Conservation (phyloP, 2,329 filamentous ascomycete species). For the Cladosporium colombiae region DNA sequence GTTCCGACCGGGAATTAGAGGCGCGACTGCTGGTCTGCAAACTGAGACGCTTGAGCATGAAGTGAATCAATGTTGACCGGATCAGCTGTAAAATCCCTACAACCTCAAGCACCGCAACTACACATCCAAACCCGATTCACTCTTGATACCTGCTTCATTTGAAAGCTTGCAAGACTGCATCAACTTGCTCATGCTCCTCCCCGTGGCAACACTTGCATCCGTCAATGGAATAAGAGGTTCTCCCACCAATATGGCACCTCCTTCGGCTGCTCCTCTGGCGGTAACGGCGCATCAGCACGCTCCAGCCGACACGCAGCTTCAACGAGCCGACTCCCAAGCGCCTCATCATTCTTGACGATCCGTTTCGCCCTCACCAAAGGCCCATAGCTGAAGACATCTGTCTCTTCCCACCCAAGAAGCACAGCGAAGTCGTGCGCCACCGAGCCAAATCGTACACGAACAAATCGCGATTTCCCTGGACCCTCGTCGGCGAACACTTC, state of each 20-base stretch:
- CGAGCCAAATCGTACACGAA: neutral
- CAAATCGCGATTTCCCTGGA: neutral
- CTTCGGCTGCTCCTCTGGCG: neutral
- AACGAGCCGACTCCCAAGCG: neutral
- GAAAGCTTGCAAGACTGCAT: neutral
- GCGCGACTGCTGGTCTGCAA: too few species aligned
- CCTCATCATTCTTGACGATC: neutral
- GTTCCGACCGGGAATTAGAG: too few species aligned
- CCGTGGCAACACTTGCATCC: neutral
- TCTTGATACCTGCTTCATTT: neutral
- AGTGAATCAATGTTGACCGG: too few species aligned
- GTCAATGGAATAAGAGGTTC: neutral
- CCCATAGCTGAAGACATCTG: neutral
- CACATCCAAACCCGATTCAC: neutral
- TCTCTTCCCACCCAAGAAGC: too few species aligned
- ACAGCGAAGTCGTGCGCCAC: too few species aligned
- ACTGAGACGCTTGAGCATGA: too few species aligned
- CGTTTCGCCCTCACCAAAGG: neutral
- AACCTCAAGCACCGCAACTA: neutral
- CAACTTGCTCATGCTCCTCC: neutral
- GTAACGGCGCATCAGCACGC: neutral
- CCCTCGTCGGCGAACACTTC: neutral
- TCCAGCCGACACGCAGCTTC: neutral
- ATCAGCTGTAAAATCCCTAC: too few species aligned
- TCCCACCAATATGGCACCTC: too few species aligned